These are phyloP conservation scores for Rubroshorea leprosula DNA, from an alignment of 345 rosid species.

Conservation along the genomic window DNA sequence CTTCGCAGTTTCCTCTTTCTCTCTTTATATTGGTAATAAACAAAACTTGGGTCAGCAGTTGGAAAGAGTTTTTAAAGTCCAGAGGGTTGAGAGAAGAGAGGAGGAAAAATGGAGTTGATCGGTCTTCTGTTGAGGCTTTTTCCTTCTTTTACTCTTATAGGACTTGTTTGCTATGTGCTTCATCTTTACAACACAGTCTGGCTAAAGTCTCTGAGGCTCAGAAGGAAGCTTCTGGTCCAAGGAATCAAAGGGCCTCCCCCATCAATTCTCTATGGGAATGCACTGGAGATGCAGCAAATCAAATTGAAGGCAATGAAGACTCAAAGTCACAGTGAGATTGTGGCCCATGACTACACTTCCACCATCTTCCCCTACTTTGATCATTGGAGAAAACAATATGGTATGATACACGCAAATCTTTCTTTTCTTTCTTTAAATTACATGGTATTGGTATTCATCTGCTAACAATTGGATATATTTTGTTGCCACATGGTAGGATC, in stretches of 20 bases:
- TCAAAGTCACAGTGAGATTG: conserved; percentile 20
- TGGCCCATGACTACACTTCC: conserved; percentile 67
- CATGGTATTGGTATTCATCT: too few relatives aligned
- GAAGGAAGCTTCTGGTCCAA: conserved; percentile 45
- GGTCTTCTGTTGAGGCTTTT: not conserved
- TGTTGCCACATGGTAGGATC: too few relatives aligned
- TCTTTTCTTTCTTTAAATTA: too few relatives aligned
- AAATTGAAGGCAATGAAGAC: conserved; percentile 20
- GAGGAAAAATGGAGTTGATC: too few relatives aligned
- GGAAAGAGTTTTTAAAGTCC: too few relatives aligned
- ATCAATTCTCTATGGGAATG: conserved; percentile 53
- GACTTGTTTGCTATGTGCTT: conserved; percentile 8
- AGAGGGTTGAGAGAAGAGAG: too few relatives aligned
- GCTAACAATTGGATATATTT: too few relatives aligned
- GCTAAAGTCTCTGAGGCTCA: conserved; percentile 21
- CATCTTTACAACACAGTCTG: conserved; percentile 20
- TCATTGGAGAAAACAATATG: conserved; percentile 71
- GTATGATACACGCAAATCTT: conserved; percentile 25
- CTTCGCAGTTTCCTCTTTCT: too few relatives aligned
- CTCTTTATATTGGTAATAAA: too few relatives aligned
- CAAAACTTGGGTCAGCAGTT: too few relatives aligned
- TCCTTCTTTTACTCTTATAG: not conserved
- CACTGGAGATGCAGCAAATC: conserved; percentile 59
- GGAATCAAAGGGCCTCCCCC: conserved; percentile 70
- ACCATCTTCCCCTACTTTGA: conserved; percentile 71